Evolutionary conservation across 2,329 filamentous ascomycete species (phyloP), one percentile per base, ranked within the genome.

Genomic region (Xylaria sp.): DNA sequence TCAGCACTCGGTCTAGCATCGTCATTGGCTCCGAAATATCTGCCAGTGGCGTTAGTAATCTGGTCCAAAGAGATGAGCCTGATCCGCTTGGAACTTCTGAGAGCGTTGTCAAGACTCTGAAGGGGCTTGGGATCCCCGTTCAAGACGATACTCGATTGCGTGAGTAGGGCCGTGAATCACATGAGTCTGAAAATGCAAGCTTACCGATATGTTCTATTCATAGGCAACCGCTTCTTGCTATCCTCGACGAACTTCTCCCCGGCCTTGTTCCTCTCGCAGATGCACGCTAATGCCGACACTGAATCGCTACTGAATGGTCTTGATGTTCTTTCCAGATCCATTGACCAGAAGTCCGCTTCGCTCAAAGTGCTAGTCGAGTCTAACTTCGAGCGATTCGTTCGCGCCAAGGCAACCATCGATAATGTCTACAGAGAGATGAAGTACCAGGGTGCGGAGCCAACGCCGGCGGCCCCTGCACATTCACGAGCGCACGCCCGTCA

Each of bases 381-480:
- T 65, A 99, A 99, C 73, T 99, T 99, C 72, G 95, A 99, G 75
- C 89, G 93, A 66, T 99, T 99, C 77, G 94, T 99, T 58, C 89
- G 91, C 64, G 94, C 94, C 49, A 99, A 99, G 75, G 91, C 93
- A 16, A 97, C 93, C 6, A 97, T 99, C 69, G 94, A 99, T 76
- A 96, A 96, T 76, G 94, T 99, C 55, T 99, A 99, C 76, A 95
- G 88, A 63, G 94, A 99, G 74, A 99, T 99, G 94, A 96, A 84
- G 80, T 92, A 79, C 66, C 80, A 83, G 52, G 85, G 85, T 9
- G 77, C 73, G 19, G 84, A 87, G 52, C 80, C 81, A 4, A 75
- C 77, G 2, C 73, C 78, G 3, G 70, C 68, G 13, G 61, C 76
- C 8, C 46, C 53, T 13, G 30, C 6, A 73, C 62, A 77, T 30